A percentile compares a stretch with the other conserved stretches of the same genome.
phyloP scores from a whole-genome alignment of 2,329 filamentous ascomycete genomes.

The Rhinocladiella similis region DNA sequence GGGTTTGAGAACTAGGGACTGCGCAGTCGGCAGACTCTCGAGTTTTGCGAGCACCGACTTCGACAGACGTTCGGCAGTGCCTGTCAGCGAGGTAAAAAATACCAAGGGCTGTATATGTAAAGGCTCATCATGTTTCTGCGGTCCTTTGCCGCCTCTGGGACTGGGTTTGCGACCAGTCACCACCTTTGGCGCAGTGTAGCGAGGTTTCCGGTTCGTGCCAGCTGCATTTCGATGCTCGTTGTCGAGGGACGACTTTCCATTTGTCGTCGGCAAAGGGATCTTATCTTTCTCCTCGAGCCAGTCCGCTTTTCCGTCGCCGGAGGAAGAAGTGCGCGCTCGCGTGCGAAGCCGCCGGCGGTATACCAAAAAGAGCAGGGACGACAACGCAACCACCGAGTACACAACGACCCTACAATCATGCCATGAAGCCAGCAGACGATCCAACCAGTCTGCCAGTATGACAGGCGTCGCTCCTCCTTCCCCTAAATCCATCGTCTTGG shows the following conservation, averaged over 20 bases:
- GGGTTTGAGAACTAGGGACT: constrained; percentile 51
- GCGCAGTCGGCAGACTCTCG: constrained; percentile 35
- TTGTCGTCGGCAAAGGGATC: neutral
- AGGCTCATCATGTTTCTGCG: constrained; percentile 2
- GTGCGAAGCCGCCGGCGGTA: constrained; percentile 12
- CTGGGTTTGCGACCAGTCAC: constrained; percentile 27
- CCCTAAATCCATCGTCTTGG: constrained; percentile 24
- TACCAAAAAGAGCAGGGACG: constrained; percentile 12
- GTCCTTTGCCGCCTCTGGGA: constrained; percentile 3
- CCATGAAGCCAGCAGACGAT: constrained; percentile 23
- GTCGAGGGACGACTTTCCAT: neutral
- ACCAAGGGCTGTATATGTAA: constrained; percentile 64
- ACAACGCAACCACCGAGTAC: constrained; percentile 7
- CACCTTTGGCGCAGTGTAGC: constrained; percentile 18
- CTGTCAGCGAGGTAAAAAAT: constrained; percentile 89
- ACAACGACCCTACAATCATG: constrained; percentile 24
- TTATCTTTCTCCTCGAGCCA: constrained; percentile 9
- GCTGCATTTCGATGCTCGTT: neutral
- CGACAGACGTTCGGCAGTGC: constrained; percentile 74
- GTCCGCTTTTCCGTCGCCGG: constrained; percentile 19
- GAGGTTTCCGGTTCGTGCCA: constrained; percentile 16
- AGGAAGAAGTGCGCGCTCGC: constrained; percentile 13
- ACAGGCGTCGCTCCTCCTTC: constrained; percentile 23
- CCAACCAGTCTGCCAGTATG: constrained; percentile 27
- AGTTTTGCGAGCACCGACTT: constrained; percentile 62